Base-by-base conservation (phyloP, 352 stramenopile genomes). In the Pythium rhizo-oryzae region DNA sequence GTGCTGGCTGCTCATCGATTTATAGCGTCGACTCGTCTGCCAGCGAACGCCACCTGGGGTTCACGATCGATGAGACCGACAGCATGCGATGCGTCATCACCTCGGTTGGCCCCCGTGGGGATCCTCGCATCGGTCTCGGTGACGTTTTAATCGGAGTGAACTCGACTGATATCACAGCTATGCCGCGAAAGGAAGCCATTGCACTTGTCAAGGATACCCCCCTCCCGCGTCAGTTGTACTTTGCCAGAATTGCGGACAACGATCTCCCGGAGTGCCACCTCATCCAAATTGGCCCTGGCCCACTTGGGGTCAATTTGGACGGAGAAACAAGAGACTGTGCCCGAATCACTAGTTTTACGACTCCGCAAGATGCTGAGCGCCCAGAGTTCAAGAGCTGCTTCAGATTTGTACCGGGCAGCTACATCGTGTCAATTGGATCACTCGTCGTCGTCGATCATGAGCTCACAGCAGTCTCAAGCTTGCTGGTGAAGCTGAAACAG, bases 391-490 rank as follows among this genome's bases (percentile, higher is more conserved):
- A 71, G 13, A 30, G 41, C 13, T 84, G 78, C 39, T 63, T 46
- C 4, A 33, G 70, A 33, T 85, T 84, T 54, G 57, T 88, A n/a
- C 77, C 79, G 8, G 76, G 73, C 5, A 87, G 79, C 57, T 80
- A 67, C 58, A 84, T 96, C 57, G 62, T 90, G 46, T 66, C 70
- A 15, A 84, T 97, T 41, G 93, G 94, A 50, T 75, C 79, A 6
- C 62, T 91, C 37, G 71, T 84, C 4, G 82, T 89, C 6, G 88
- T 84, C 4, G 59, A 77, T 8, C 67, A 82, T 43, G 67, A 76
- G 23, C 70, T 89, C n/a, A 63, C 55, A 8, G 69, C 74, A 0
- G 72, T 89, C 5, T 85, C 82, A 0, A 50, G 55, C 19, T 33
- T 91, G 25, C 65, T 91, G 2, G 46, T 61, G 8, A 89, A 91